Conservation (phyloP, 805 yeast species). For the Candida adriatica region DNA sequence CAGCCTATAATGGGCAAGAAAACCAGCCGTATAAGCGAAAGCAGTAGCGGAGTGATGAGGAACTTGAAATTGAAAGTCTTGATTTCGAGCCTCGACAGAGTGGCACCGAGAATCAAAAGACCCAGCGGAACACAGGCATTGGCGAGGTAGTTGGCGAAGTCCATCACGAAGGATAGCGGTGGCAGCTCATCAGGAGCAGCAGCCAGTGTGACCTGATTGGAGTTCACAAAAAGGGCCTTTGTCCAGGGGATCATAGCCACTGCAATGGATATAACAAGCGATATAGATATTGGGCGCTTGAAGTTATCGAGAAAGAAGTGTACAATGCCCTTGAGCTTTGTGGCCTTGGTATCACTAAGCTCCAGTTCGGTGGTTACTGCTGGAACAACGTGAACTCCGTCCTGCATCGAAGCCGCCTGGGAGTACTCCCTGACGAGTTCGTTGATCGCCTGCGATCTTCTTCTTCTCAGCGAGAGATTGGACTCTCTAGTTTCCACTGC, state of each 20-base stretch:
- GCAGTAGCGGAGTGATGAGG: conserved; percentile 42
- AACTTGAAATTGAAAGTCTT: conserved; percentile 32
- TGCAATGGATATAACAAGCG: conserved; percentile 58
- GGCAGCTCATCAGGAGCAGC: conserved; percentile 86
- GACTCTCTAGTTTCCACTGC: conserved; percentile 3
- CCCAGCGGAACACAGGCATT: conserved; percentile 91
- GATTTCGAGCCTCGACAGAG: conserved; percentile 69
- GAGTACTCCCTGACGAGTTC: conserved; percentile 45
- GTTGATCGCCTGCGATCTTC: conserved; percentile 28
- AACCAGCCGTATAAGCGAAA: conserved; percentile 55
- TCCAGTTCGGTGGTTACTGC: conserved; percentile 18
- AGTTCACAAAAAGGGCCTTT: conserved; percentile 59
- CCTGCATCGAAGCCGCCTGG: conserved; percentile 17
- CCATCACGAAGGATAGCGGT: conserved; percentile 84
- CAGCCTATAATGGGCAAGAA: conserved; percentile 79
- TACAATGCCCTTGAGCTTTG: conserved; percentile 6
- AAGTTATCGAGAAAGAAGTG: conserved; percentile 44
- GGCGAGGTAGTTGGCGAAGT: conserved; percentile 71
- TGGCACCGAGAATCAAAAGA: conserved; percentile 76
- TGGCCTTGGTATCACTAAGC: conserved; percentile 3
- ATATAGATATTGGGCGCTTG: conserved; percentile 63
- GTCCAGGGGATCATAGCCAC: conserved; percentile 87
- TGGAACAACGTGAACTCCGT: conserved; percentile 14
- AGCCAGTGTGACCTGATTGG: conserved; percentile 38
- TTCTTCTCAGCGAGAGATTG: conserved; percentile 10